A percentile compares a stretch with the other conserved stretches of the same genome.
Evolutionary conservation across 352 stramenopile genomes (phyloP).

Genomic region (Pythium aquatile): DNA sequence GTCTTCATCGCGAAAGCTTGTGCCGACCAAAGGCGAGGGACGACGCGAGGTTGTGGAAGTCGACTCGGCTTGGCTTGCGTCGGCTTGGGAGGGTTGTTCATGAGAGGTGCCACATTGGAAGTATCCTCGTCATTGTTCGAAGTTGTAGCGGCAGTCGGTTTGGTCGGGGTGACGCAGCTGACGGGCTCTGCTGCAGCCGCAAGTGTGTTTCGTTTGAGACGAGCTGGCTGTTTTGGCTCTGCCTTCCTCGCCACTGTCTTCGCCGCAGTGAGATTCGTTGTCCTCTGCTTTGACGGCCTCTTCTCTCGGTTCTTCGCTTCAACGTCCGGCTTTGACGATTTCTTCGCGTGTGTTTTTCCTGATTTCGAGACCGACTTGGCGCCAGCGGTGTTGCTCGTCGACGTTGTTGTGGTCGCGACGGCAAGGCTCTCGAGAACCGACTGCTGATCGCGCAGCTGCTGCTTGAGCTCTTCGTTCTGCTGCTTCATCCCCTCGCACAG

Average conservation of each 20-base stretch:
- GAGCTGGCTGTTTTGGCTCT: not conserved
- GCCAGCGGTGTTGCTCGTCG: not conserved
- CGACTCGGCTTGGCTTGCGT: not conserved
- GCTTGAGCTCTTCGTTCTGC: constrained; percentile 59
- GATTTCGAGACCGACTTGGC: not conserved
- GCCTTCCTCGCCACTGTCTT: not conserved
- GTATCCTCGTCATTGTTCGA: not conserved
- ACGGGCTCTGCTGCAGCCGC: not conserved
- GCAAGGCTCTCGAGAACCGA: constrained; percentile 37
- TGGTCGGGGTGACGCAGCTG: not conserved
- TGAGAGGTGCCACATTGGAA: not conserved
- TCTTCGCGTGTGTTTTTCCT: not conserved
- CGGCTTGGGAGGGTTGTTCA: not conserved
- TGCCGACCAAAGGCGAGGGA: constrained; percentile 4
- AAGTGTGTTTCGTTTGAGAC: not conserved
- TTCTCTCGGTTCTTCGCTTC: not conserved
- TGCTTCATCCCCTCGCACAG: constrained; percentile 56
- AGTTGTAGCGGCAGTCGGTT: not conserved
- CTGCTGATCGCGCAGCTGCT: constrained; percentile 46
- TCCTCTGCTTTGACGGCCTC: not conserved
- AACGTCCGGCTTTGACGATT: not conserved
- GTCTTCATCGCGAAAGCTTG: not conserved
- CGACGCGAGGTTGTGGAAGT: constrained; percentile 6
- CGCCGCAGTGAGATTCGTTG: not conserved
- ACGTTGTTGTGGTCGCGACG: not conserved